phyloP scores from a whole-genome alignment of 1,139 yeast genomes.

The Geotrichum citri-aurantii region DNA sequence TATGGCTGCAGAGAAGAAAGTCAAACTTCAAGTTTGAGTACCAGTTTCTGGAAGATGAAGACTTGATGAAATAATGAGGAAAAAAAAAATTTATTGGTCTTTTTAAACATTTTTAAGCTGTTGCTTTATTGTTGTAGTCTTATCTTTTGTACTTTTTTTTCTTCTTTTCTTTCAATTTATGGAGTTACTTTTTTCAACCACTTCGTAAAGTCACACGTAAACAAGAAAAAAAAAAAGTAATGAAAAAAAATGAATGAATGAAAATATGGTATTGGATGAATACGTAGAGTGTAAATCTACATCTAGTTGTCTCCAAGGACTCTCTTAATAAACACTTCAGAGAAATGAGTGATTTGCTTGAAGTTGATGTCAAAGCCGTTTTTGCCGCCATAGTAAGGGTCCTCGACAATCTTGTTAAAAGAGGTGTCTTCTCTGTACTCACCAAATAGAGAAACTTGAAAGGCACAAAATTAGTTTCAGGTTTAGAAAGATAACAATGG shows the following conservation, averaged over 20 bases:
- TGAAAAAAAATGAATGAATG: neutral
- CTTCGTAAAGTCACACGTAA: neutral
- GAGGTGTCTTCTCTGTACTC: constrained; percentile 55
- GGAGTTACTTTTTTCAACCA: neutral
- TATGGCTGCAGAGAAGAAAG: constrained; percentile 82
- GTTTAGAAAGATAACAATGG: neutral
- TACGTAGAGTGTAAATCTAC: neutral
- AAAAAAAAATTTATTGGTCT: neutral
- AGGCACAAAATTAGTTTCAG: neutral
- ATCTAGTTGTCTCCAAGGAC: neutral
- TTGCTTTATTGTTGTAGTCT: neutral
- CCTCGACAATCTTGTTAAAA: constrained; percentile 60
- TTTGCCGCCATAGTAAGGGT: constrained; percentile 87
- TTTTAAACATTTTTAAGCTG: neutral
- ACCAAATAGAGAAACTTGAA: constrained; percentile 63
- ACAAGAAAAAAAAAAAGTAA: neutral
- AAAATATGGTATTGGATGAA: neutral
- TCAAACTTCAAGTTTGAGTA: constrained; percentile 59
- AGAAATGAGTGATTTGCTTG: constrained; percentile 66
- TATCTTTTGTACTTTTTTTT: neutral
- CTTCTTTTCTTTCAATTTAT: neutral
- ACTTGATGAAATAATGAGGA: neutral
- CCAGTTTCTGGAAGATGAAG: constrained; percentile 41
- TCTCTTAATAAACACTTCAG: constrained; percentile 12
- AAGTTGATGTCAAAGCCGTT: constrained; percentile 79